Percentiles rank a stretch among this genome's conserved stretches.
phyloP scores from a whole-genome alignment of 768 basidiomycete species.

The Boletellus emodensis region DNA sequence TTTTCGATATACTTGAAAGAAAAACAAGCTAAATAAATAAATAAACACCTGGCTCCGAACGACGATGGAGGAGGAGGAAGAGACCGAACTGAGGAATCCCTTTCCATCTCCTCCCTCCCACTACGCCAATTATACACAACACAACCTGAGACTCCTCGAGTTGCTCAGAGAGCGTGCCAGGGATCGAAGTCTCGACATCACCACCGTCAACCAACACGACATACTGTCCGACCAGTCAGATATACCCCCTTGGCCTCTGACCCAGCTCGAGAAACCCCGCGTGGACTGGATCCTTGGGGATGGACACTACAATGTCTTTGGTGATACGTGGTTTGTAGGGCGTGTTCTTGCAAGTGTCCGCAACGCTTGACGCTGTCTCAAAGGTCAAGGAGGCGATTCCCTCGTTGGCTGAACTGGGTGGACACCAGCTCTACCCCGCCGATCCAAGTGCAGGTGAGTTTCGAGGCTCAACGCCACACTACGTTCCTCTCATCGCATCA shows the following conservation, averaged over 20 bases:
- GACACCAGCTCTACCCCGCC: slow-evolving; percentile 73
- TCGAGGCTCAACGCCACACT: background rate
- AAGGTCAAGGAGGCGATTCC: slow-evolving; percentile 83
- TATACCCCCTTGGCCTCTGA: slow-evolving; percentile 73
- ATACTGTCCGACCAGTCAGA: slow-evolving; percentile 67
- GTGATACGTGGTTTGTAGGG: slow-evolving; percentile 87
- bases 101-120: slow-evolving; percentile 89
- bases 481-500: slow-evolving; percentile 6
- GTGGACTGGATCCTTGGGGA: slow-evolving; percentile 91
- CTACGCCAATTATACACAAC: slow-evolving; percentile 70
- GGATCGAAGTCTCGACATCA: slow-evolving; percentile 34
- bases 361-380: slow-evolving; percentile 14
- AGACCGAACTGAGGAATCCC: slow-evolving; percentile 75
- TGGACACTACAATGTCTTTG: slow-evolving; percentile 76
- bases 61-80: slow-evolving; percentile 54
- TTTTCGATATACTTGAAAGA: too few relatives aligned
- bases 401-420: slow-evolving; percentile 76
- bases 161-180: slow-evolving; percentile 54
- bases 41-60: background rate
- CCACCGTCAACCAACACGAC: slow-evolving; percentile 52
- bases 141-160: slow-evolving; percentile 66
- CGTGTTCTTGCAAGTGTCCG: slow-evolving; percentile 7
- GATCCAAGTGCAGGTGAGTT: slow-evolving; percentile 64
- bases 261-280: slow-evolving; percentile 77
- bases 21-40: background rate